Evolutionary conservation across 1,139 yeast genomes (phyloP).

Genomic region (Hemisphaericaspora xylanilytica): DNA sequence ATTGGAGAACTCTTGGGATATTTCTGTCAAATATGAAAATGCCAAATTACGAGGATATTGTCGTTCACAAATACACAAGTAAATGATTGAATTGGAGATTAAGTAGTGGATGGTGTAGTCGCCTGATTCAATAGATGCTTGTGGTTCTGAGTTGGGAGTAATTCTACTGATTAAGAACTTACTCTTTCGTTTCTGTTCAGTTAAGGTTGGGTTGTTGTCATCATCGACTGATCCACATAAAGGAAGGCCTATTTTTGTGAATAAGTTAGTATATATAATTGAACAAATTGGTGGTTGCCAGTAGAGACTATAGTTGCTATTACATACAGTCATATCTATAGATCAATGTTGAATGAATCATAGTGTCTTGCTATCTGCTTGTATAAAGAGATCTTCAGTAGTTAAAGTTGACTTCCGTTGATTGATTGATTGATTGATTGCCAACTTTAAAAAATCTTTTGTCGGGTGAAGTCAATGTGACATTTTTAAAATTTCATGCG

Average conservation of each 20-base stretch:
- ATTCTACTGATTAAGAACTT: constrained; percentile 75
- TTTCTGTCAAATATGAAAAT: constrained; percentile 79
- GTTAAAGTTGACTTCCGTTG: too few relatives aligned
- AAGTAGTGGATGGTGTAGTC: constrained; percentile 74
- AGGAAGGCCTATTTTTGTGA: constrained; percentile 61
- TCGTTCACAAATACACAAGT: constrained; percentile 71
- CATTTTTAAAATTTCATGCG: too few relatives aligned
- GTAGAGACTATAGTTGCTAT: neutral
- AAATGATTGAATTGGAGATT: constrained; percentile 61
- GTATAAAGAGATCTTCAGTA: too few relatives aligned
- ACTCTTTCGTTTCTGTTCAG: constrained; percentile 81
- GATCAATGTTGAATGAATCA: constrained; percentile 72
- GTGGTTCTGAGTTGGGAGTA: constrained; percentile 76
- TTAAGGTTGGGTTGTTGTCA: constrained; percentile 48
- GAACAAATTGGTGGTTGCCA: too few relatives aligned
- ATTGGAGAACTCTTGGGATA: constrained; percentile 77
- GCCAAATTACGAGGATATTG: constrained; percentile 87
- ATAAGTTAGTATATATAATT: constrained; percentile 2
- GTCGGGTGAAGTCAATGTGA: too few relatives aligned
- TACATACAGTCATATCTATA: constrained; percentile 70
- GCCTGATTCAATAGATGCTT: constrained; percentile 84
- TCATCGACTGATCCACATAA: constrained; percentile 93
- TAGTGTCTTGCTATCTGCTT: too few relatives aligned
- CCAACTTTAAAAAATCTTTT: too few relatives aligned
- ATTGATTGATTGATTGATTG: too few relatives aligned